Evolutionary conservation across 1,139 yeast species (phyloP).

Genomic region (Taiozyma sp.): DNA sequence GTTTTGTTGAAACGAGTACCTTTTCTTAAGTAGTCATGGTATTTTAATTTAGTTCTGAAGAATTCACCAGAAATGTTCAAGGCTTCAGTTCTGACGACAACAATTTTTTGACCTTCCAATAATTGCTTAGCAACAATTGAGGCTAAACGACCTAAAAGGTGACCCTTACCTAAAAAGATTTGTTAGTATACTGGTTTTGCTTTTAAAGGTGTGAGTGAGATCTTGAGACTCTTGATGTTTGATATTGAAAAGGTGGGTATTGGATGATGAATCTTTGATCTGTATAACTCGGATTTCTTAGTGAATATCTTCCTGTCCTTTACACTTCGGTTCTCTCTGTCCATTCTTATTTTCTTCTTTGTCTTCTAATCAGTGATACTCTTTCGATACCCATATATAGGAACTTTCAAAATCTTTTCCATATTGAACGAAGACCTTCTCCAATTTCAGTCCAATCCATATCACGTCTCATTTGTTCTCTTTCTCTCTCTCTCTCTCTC

Average conservation of each 20-base stretch:
- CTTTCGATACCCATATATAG: background rate
- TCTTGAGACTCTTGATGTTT: background rate
- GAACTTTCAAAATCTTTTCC: background rate
- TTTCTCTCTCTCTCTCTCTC: background rate
- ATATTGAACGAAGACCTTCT: background rate
- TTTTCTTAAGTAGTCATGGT: conserved; percentile 99
- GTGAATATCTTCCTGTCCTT: no score
- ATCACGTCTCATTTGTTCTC: background rate
- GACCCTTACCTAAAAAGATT: conserved; percentile 74
- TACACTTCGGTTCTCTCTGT: background rate
- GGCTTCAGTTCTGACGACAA: conserved; percentile 96
- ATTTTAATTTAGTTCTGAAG: conserved; percentile 99
- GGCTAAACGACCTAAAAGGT: conserved; percentile 99
- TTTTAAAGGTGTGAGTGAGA: background rate
- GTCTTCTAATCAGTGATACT: background rate
- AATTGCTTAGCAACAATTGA: conserved; percentile 98
- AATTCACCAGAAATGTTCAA: conserved; percentile 99
- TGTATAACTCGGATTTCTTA: no score
- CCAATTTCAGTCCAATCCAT: background rate
- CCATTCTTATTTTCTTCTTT: background rate
- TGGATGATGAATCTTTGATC: no score
- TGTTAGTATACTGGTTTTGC: conserved; percentile 14
- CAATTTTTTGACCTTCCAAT: conserved; percentile 97
- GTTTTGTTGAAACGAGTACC: conserved; percentile 98
- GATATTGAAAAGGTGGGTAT: background rate